Base-by-base conservation (phyloP, 495 filamentous ascomycete species). In the Opeltia flavorubescens region DNA sequence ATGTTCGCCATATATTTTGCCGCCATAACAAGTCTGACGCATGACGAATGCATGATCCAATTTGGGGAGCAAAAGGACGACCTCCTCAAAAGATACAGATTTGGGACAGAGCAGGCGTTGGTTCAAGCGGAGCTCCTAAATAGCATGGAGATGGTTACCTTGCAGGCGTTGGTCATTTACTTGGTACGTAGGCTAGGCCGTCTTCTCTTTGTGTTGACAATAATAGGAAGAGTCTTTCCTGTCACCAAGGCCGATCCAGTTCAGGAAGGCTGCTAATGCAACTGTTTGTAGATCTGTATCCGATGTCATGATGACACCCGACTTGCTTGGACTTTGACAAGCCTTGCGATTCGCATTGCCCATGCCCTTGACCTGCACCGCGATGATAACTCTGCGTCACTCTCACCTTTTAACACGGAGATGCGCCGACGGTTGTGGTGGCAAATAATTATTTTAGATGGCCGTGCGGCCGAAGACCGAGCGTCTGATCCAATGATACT, bases 341-440 rank as follows among this genome's bases (percentile, higher is more conserved):
- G 55, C 17, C 45, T 52, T 15, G 75, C 76, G 44, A 66, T 83
- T 31, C 64, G 80, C 24, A 81, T 84, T 72, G 81, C 78, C 13
- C 72, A 71, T 51, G 77, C 78, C 8, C 71, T 83, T 20, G 78
- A 77, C 8, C 67, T 84, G 9, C 80, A 84, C 61, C 68, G 79
- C 33, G 50, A 52, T 12, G 50, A 56, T 47, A 55, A 57, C 13
- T 50, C 52, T 12, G 54, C 57, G 12, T 58, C 59, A 6, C 55
- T 72, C 5, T 56, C 62, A 15, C 47, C 60, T 7, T 71, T 72
- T 40, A 54, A 71, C 9, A 61, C 59, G n/a, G 86, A 91, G 54
- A 82, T 87, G 66, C 70, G 85, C 24, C 70, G 86, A 27, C 70
- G 86, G 0, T 57, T 89, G 4, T 91, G 85, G 77, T 87, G 83